Percentiles rank a stretch among this genome's conserved stretches.
phyloP scores from a whole-genome alignment of 2,329 filamentous ascomycete species.

The Aaosphaeria arxii region DNA sequence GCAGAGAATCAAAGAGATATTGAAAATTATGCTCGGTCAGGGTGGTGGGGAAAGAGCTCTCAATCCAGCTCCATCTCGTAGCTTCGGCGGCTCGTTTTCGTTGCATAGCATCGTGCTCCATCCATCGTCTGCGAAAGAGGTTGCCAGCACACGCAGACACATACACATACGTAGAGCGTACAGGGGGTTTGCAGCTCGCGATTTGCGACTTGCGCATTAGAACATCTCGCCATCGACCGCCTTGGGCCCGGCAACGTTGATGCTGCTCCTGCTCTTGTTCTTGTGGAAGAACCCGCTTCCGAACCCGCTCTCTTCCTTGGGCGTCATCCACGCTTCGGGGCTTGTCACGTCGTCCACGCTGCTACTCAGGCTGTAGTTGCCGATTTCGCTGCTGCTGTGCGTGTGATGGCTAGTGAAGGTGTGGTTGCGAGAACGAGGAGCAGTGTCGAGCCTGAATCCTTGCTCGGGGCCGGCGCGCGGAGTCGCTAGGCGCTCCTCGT shows the following conservation, averaged over 20 bases:
- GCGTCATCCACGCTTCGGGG: slow-evolving; percentile 34
- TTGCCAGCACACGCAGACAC: no score
- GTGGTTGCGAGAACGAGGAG: neutral
- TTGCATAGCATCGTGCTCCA: no score
- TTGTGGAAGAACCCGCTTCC: slow-evolving; percentile 26
- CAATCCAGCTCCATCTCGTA: no score
- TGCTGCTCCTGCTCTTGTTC: slow-evolving; percentile 1
- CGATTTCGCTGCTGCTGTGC: slow-evolving; percentile 6
- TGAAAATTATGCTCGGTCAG: no score
- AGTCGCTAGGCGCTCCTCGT: slow-evolving; percentile 23
- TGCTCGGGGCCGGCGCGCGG: slow-evolving; percentile 16
- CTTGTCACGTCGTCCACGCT: slow-evolving; percentile 22
- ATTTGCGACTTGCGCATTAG: no score
- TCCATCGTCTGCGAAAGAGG: no score
- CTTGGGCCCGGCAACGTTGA: neutral
- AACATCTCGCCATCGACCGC: neutral
- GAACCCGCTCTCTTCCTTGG: slow-evolving; percentile 33
- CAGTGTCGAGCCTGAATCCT: slow-evolving; percentile 2
- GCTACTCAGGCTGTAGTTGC: slow-evolving; percentile 6
- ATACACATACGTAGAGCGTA: no score
- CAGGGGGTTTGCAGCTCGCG: no score
- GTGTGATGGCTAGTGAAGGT: slow-evolving; percentile 7
- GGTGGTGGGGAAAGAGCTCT: no score
- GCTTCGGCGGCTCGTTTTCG: no score
- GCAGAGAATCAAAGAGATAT: no score